Conservation (phyloP, 2,329 filamentous ascomycete species). For the Sclerotinia nivalis region DNA sequence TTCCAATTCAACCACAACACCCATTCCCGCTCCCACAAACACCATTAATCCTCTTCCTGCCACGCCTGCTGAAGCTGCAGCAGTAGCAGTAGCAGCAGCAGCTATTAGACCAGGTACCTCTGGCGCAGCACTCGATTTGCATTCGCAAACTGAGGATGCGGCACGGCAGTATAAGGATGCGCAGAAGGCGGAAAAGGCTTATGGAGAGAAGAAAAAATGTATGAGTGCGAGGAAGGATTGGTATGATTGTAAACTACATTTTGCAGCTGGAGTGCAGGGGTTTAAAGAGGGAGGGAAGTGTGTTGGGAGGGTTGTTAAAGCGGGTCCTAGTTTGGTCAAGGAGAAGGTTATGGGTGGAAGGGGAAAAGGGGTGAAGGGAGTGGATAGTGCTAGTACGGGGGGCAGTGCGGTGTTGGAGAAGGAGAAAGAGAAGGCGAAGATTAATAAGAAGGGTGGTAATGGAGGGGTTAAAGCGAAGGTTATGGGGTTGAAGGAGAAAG, state of each 20-base stretch:
- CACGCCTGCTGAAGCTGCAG: conserved; percentile 13
- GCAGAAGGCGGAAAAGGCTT: background rate
- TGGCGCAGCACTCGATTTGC: conserved; percentile 9
- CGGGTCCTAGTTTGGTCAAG: conserved; percentile 9
- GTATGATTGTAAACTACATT: conserved; percentile 12
- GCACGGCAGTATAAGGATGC: background rate
- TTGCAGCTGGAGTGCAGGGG: conserved; percentile 6
- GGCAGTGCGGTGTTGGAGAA: background rate
- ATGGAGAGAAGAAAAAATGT: conserved; percentile 11
- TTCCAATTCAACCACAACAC: background rate
- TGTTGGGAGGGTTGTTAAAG: conserved; percentile 10
- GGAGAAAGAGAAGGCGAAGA: conserved; percentile 5
- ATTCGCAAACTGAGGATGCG: conserved; percentile 6
- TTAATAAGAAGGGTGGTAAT: background rate
- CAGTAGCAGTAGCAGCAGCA: background rate
- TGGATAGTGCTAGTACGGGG: background rate
- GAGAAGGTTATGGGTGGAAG: background rate
- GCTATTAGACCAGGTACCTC: background rate
- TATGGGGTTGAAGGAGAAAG: conserved; percentile 5
- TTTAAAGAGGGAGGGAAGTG: conserved; percentile 18
- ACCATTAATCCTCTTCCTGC: conserved; percentile 21
- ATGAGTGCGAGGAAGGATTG: conserved; percentile 17
- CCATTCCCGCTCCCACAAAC: conserved; percentile 16
- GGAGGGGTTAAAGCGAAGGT: conserved; percentile 8
- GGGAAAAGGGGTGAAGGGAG: background rate